Evolutionary conservation across 805 yeast genomes (phyloP).

Genomic region (Ogataea corticis): DNA sequence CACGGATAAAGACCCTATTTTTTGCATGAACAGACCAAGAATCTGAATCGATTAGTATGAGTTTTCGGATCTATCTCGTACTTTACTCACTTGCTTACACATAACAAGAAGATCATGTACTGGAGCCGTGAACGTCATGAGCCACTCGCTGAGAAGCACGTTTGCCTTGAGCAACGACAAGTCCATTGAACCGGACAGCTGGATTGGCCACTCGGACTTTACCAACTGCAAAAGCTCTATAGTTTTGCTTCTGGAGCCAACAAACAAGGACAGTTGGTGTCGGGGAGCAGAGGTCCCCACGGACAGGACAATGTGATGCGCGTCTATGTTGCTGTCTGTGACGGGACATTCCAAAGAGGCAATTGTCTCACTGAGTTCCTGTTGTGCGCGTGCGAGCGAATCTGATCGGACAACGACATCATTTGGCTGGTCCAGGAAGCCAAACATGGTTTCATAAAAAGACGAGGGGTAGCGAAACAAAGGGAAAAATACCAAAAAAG

Average conservation of each 20-base stretch:
- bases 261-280: neutral
- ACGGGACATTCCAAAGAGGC: neutral
- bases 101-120: neutral
- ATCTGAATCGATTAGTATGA: neutral
- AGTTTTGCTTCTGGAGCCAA: neutral
- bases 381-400: neutral
- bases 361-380: neutral
- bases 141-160: conserved; percentile 11
- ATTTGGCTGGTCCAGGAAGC: no score
- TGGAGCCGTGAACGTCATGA: conserved; percentile 1
- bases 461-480: neutral
- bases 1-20: conserved; percentile 1
- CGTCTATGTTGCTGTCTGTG: neutral
- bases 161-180: conserved; percentile 4
- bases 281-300: neutral
- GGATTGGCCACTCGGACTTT: neutral
- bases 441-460: no score
- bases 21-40: neutral
- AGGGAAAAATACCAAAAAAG: neutral
- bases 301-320: neutral
- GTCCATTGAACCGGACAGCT: neutral
- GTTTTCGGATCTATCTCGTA: neutral
- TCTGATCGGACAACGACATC: neutral
- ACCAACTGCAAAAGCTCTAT: neutral
- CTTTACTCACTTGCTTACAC: neutral